These are phyloP conservation scores for Carallia pectinifolia DNA, from an alignment of 345 rosid species.

Conservation along the genomic window DNA sequence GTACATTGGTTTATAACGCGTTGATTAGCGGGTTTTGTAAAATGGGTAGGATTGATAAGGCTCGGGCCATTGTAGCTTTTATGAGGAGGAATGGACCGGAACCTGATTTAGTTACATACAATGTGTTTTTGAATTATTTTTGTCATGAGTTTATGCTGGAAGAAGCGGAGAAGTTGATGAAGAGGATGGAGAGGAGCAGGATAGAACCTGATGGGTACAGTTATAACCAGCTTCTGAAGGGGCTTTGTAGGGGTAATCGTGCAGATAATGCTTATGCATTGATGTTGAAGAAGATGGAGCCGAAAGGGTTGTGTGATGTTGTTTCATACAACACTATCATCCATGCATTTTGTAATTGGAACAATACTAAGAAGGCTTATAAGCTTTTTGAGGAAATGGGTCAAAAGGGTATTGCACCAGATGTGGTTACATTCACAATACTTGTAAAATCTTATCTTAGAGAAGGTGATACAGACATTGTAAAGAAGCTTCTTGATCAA, in stretches of 20 bases:
- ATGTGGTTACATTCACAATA: conserved; percentile 74
- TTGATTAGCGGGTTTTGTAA: conserved; percentile 82
- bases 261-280: conserved; percentile 54
- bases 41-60: conserved; percentile 74
- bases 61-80: conserved; percentile 59
- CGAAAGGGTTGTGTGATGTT: conserved; percentile 65
- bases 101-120: conserved; percentile 80
- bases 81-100: conserved; percentile 67
- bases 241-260: conserved; percentile 58
- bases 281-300: conserved; percentile 62
- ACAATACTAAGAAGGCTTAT: conserved; percentile 48
- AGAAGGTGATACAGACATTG: conserved; percentile 56
- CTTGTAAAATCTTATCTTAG: conserved; percentile 69
- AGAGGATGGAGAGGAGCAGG: conserved; percentile 68
- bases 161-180: conserved; percentile 58
- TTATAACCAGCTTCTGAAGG: conserved; percentile 80
- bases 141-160: conserved; percentile 61
- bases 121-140: conserved; percentile 68
- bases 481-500: conserved; percentile 64
- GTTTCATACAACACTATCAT: conserved; percentile 84
- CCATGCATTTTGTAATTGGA: conserved; percentile 50
- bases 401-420: conserved; percentile 52
- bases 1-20: conserved; percentile 62
- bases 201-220: conserved; percentile 74
- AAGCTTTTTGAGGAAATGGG: conserved; percentile 72